Percentiles rank a stretch among this genome's conserved stretches.
Conservation (phyloP, 345 rosid species). For the Dovyalis caffra region DNA sequence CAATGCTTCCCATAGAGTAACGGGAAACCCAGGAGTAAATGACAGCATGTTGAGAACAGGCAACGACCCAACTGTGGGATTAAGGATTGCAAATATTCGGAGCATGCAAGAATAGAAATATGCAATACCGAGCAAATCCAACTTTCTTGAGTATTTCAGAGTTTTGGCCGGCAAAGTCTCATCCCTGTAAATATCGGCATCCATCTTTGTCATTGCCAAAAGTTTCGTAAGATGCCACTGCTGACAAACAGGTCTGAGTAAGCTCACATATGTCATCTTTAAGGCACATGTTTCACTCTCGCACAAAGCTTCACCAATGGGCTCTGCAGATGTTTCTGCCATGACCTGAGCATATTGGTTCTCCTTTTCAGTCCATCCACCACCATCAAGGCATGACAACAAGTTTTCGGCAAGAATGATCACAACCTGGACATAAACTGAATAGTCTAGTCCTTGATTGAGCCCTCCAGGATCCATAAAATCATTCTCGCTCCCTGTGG, state of each 20-base stretch:
- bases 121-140: constrained; percentile 66
- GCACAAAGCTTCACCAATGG: constrained; percentile 10
- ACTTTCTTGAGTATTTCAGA: constrained; percentile 32
- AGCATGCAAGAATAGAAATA: constrained; percentile 80
- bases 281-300: constrained; percentile 35
- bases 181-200: constrained; percentile 28
- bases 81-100: constrained; percentile 62
- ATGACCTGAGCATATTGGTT: constrained; percentile 38
- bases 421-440: constrained; percentile 59
- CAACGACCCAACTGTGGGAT: constrained; percentile 63
- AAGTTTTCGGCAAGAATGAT: constrained; percentile 65
- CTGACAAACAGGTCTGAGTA: constrained; percentile 72
- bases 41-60: constrained; percentile 90
- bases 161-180: constrained; percentile 24
- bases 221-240: constrained; percentile 89
- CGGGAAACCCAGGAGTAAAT: constrained; percentile 80
- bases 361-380: constrained; percentile 45
- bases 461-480: constrained; percentile 51
- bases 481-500: constrained; percentile 60
- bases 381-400: constrained; percentile 46
- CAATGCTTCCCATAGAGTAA: constrained; percentile 60
- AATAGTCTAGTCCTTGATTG: constrained; percentile 49
- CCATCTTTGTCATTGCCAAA: constrained; percentile 48
- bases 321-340: constrained; percentile 41
- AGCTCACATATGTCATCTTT: constrained; percentile 55